Base-by-base conservation (phyloP, 208 protist species). In the Herpetomonas samuelpessoai region DNA sequence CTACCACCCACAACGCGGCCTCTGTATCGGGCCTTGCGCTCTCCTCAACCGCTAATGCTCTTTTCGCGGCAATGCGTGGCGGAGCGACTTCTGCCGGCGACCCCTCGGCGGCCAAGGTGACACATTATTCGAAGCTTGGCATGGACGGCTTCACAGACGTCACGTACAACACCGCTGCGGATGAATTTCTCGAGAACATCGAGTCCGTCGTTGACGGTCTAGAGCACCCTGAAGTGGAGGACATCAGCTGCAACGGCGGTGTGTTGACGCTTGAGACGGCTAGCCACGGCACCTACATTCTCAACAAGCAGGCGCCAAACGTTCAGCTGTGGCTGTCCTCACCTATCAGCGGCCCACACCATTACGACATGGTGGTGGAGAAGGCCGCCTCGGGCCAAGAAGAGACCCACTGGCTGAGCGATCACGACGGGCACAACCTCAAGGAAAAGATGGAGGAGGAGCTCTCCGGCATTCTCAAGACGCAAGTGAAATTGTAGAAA, bases 271-370 rank as follows among this genome's bases (percentile, higher is more conserved):
- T 97, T 21, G 79, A 88, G 27, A 87, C 88, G 12, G 46, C 52
- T 18, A 66, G 65, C 24, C 52, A 58, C 1, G 89, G 91, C 14
- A 83, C 81, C 1, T 96, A 91, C 61, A 79, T 97, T n/a, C 49
- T 97, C 16, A 97, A 97, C 65, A 95, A 96, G 65, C 93, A 97
- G 71, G 88, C 88, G 7, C 91, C 93, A 2, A 97, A 92, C 47
- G 65, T 91, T 57, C 90, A 96, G 74, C 63, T 97, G 52, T 97
- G 93, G 93, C 80, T 96, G 14, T 96, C 91, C 2, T 97, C 93
- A 0, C 93, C 93, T 9, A 50, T 97, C 10, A 89, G 80, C 1
- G 93, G 93, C 2, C 91, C 93, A 7, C 79, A 91, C 28, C 93
- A 96, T 57, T 97, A 96, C 65, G 81, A 94, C 73, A 88, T 91